Conservation (phyloP, 345 rosid species). For the Lepidium didymum region DNA sequence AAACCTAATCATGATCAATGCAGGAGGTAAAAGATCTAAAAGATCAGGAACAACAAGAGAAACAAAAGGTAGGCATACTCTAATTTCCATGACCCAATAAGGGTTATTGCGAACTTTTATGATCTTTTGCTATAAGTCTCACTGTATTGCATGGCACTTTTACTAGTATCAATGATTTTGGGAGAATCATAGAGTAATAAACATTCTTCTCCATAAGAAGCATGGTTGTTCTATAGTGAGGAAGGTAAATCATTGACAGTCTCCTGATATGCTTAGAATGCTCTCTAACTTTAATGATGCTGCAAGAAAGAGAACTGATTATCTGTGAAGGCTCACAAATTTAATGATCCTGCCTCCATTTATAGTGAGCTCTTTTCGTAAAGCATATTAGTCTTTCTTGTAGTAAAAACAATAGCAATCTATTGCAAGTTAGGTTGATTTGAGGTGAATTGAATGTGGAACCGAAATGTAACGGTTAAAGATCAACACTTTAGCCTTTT, state of each 20-base stretch:
- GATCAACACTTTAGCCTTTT: background rate
- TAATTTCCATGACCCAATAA: background rate
- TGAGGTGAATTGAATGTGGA: background rate
- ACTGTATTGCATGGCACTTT: background rate
- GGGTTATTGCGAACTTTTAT: background rate
- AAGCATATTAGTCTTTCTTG: background rate
- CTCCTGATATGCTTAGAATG: background rate
- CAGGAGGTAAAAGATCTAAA: slow-evolving; percentile 89
- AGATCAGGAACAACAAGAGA: slow-evolving; percentile 76
- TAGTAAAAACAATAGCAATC: background rate
- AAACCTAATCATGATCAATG: slow-evolving; percentile 12
- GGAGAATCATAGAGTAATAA: background rate
- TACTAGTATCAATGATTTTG: slow-evolving; percentile 2
- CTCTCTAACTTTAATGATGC: background rate
- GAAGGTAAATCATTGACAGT: background rate
- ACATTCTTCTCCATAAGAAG: background rate
- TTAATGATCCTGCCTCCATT: background rate
- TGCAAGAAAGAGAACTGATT: slow-evolving; percentile 5
- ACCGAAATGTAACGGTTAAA: background rate
- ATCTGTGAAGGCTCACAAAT: background rate
- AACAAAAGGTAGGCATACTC: slow-evolving; percentile 66
- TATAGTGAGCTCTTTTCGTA: background rate
- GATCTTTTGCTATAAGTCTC: background rate
- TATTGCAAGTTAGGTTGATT: background rate
- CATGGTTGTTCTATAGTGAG: background rate